Conservation (phyloP, 2,329 filamentous ascomycete genomes). For the Chaetomium olivaceum region DNA sequence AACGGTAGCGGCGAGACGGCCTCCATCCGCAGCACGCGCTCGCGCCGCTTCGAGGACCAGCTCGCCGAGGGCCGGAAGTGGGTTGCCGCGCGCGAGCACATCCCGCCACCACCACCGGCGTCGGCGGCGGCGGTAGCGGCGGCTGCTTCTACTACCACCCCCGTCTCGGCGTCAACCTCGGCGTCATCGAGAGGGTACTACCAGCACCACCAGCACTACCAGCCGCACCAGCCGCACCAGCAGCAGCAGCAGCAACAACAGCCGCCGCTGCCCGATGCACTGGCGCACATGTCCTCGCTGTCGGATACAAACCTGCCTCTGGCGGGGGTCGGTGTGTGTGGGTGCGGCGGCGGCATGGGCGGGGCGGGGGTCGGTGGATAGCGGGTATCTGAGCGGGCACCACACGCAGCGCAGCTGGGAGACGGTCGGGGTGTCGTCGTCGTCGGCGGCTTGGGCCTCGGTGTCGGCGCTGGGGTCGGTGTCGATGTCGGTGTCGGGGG, state of each 20-base stretch:
- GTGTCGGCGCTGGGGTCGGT: not conserved
- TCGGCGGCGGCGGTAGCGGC: too few species aligned
- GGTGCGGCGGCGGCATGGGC: not conserved
- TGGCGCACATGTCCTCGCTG: conserved; percentile 19
- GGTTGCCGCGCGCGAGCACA: conserved; percentile 21
- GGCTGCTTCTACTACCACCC: too few species aligned
- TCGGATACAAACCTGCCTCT: conserved; percentile 14
- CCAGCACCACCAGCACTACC: too few species aligned
- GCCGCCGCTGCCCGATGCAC: conserved; percentile 2
- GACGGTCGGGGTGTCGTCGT: not conserved
- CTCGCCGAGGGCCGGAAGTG: conserved; percentile 21
- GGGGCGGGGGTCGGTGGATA: conserved; percentile 25
- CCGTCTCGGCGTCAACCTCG: too few species aligned
- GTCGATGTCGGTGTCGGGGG: too few species aligned
- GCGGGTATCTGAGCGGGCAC: conserved; percentile 26
- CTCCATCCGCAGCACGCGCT: conserved; percentile 19
- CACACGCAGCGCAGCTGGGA: conserved; percentile 15
- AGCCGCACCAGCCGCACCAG: too few species aligned
- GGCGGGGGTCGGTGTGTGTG: not conserved
- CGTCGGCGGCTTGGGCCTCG: not conserved
- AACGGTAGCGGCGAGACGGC: conserved; percentile 15
- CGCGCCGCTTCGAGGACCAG: conserved; percentile 21
- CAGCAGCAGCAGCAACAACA: not conserved
- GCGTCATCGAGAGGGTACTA: too few species aligned
- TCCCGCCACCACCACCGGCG: not conserved